Conservation (phyloP, 139 green algal genomes). For the Picochlorum sp. region DNA sequence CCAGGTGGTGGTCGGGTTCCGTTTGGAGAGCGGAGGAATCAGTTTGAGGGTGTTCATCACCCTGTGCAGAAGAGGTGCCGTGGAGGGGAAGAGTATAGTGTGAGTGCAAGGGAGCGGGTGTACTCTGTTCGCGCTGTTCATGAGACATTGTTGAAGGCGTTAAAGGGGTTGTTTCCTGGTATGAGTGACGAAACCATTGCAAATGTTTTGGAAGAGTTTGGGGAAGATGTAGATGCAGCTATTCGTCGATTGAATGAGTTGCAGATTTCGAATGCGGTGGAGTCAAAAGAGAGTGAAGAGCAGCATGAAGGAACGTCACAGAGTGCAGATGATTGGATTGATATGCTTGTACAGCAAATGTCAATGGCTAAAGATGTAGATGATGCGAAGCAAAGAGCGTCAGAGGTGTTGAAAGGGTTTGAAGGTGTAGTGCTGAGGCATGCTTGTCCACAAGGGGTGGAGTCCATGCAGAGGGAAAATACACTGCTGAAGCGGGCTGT, state of each 20-base stretch:
- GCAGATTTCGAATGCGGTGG: slow-evolving; percentile 22
- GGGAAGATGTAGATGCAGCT: slow-evolving; percentile 68
- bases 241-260: slow-evolving; percentile 62
- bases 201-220: slow-evolving; percentile 54
- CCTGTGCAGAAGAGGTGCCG: too few species aligned
- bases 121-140: slow-evolving; percentile 17
- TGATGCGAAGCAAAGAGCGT: slow-evolving; percentile 49
- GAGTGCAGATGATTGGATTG: slow-evolving; percentile 61
- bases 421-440: slow-evolving; percentile 47
- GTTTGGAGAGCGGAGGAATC: background rate
- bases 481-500: slow-evolving; percentile 75
- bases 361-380: slow-evolving; percentile 45
- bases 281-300: background rate
- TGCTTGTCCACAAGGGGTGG: background rate
- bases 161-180: slow-evolving; percentile 52
- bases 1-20: slow-evolving; percentile 10
- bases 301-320: background rate
- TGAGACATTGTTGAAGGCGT: slow-evolving; percentile 29
- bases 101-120: background rate
- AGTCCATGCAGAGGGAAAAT: slow-evolving; percentile 45
- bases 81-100: too few species aligned
- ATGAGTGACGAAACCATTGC: slow-evolving; percentile 65
- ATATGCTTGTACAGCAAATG: slow-evolving; percentile 68
- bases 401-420: slow-evolving; percentile 55
- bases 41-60: too few species aligned